Conservation (phyloP, 345 rosid species). For the Dimocarpus longan region DNA sequence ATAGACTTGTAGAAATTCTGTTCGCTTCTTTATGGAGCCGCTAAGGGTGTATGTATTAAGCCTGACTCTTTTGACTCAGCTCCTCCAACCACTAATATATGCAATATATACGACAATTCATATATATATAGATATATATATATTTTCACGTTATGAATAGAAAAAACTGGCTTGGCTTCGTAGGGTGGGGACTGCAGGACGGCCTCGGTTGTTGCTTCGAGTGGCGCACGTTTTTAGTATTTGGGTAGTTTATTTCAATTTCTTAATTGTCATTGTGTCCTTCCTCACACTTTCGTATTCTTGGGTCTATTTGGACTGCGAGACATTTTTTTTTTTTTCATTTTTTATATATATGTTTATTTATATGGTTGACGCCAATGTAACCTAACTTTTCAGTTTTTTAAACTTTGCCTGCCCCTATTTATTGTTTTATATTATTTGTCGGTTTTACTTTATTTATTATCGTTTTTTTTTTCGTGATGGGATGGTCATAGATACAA, state of each 20-base stretch:
- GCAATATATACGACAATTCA: background rate
- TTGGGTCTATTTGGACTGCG: background rate
- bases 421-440: background rate
- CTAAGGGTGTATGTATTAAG: background rate
- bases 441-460: background rate
- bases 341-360: background rate
- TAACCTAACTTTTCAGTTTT: background rate
- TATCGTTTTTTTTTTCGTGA: no score
- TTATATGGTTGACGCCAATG: background rate
- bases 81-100: background rate
- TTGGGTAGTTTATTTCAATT: no score
- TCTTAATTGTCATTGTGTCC: background rate
- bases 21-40: background rate
- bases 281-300: constrained; percentile 21
- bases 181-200: background rate
- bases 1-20: background rate
- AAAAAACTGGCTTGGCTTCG: background rate
- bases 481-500: no score
- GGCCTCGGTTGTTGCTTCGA: background rate
- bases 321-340: background rate
- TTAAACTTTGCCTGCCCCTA: background rate
- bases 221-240: background rate
- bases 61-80: constrained; percentile 5
- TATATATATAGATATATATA: background rate
- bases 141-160: background rate